phyloP scores from a whole-genome alignment of 208 protist species.

The Angomonas ambiguus region DNA sequence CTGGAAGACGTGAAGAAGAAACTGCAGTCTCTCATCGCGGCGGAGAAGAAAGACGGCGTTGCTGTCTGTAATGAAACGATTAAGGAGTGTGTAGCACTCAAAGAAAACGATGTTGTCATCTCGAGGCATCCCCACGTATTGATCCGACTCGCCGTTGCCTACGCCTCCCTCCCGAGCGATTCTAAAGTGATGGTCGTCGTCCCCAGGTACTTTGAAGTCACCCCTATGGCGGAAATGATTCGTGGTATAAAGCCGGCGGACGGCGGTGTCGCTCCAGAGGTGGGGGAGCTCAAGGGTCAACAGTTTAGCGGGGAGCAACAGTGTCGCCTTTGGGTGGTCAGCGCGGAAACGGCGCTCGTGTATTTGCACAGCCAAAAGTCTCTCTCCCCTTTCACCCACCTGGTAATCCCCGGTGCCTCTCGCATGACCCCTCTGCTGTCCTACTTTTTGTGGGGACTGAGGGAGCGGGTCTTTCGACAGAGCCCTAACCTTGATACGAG shows the following conservation, averaged over 20 bases:
- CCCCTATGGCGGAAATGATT: slow-evolving; percentile 37
- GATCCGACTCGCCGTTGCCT: slow-evolving; percentile 40
- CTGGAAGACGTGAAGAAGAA: slow-evolving; percentile 36
- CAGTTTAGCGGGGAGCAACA: slow-evolving; percentile 36
- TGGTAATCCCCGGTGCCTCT: slow-evolving; percentile 62
- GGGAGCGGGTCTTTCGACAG: slow-evolving; percentile 50
- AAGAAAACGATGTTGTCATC: slow-evolving; percentile 1
- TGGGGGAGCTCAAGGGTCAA: slow-evolving; percentile 67
- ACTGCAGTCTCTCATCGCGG: slow-evolving; percentile 28
- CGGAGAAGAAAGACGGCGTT: slow-evolving; percentile 15
- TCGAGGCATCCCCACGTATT: slow-evolving; percentile 24
- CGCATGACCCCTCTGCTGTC: slow-evolving; percentile 59
- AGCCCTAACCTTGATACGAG: slow-evolving; percentile 36
- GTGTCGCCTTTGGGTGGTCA: slow-evolving; percentile 70
- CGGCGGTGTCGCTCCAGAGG: slow-evolving; percentile 9
- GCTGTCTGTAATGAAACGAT: slow-evolving; percentile 12
- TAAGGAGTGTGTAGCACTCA: slow-evolving; percentile 16
- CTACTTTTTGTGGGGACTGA: slow-evolving; percentile 58
- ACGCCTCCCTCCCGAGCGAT: slow-evolving; percentile 18
- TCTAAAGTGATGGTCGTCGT: slow-evolving; percentile 80
- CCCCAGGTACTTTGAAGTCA: slow-evolving; percentile 69
- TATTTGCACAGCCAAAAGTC: slow-evolving; percentile 56
- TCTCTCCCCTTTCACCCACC: slow-evolving; percentile 81
- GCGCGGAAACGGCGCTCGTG: slow-evolving; percentile 68
- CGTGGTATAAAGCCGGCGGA: slow-evolving; percentile 14